phyloP scores from a whole-genome alignment of 768 basidiomycete species.

The Boletales sp. region DNA sequence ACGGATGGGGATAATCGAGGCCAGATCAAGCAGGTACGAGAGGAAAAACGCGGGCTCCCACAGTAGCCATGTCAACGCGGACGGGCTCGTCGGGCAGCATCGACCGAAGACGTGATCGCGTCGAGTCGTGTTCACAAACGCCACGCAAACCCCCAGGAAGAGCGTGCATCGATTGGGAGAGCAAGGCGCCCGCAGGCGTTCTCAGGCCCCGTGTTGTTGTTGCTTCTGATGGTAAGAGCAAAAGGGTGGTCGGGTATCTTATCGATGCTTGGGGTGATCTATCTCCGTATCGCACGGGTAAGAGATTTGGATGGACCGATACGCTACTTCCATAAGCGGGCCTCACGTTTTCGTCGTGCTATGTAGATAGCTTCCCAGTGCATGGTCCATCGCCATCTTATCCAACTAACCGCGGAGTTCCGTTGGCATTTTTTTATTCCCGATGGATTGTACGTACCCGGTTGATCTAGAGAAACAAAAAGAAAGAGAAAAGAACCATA shows the following conservation, averaged over 20 bases:
- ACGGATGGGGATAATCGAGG: background rate
- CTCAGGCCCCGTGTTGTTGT: too few relatives aligned
- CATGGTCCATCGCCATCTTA: background rate
- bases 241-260: constrained; percentile 8
- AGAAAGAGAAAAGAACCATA: constrained; percentile 3
- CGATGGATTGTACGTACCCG: constrained; percentile 15
- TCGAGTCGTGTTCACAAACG: background rate
- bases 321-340: constrained; percentile 1
- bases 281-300: constrained; percentile 1
- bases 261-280: constrained; percentile 10
- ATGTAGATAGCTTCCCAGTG: constrained; percentile 1
- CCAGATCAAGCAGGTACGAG: background rate
- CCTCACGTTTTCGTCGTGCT: constrained; percentile 6
- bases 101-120: background rate
- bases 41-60: background rate
- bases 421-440: constrained; percentile 3
- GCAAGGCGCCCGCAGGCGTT: too few relatives aligned
- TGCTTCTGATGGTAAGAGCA: too few relatives aligned
- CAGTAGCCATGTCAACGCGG: constrained; percentile 18
- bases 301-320: constrained; percentile 5
- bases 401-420: constrained; percentile 29
- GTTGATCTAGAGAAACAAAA: constrained; percentile 5
- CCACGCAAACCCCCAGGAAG: constrained; percentile 7
- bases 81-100: background rate
- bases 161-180: background rate